phyloP scores from a whole-genome alignment of 139 green algal species.

The Haematococcus lacustris region DNA sequence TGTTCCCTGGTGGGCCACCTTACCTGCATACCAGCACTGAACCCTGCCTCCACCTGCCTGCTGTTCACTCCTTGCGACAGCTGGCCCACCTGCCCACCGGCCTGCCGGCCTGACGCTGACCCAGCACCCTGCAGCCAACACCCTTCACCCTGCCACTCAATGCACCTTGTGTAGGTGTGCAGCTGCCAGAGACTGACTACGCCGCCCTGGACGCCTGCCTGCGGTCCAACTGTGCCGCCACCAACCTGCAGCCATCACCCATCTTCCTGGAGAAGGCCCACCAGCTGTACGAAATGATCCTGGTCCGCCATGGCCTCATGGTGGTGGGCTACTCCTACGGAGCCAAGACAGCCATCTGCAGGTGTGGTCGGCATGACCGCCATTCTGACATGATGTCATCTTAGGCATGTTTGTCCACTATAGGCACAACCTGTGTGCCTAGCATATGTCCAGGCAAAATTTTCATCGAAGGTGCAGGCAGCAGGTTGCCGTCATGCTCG shows the following conservation, averaged over 20 bases:
- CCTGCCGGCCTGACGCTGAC: too few species aligned
- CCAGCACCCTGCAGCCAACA: too few species aligned
- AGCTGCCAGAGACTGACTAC: constrained; percentile 57
- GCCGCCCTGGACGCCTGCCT: constrained; percentile 27
- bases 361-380: neutral
- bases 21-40: neutral
- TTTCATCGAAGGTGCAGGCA: neutral
- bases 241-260: constrained; percentile 41
- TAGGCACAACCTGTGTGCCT: neutral
- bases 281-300: constrained; percentile 82
- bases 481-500: neutral
- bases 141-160: neutral
- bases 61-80: too few species aligned
- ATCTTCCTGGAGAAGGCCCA: constrained; percentile 68
- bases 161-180: constrained; percentile 34
- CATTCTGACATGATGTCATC: neutral
- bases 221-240: constrained; percentile 21
- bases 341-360: constrained; percentile 61
- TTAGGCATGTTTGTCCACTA: neutral
- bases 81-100: too few species aligned
- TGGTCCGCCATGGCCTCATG: constrained; percentile 75
- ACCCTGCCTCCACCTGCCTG: neutral
- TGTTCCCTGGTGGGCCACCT: neutral
- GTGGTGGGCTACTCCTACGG: constrained; percentile 63
- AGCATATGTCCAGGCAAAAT: neutral